phyloP scores from a whole-genome alignment of 805 yeast species.

The Candida glaebosa region DNA sequence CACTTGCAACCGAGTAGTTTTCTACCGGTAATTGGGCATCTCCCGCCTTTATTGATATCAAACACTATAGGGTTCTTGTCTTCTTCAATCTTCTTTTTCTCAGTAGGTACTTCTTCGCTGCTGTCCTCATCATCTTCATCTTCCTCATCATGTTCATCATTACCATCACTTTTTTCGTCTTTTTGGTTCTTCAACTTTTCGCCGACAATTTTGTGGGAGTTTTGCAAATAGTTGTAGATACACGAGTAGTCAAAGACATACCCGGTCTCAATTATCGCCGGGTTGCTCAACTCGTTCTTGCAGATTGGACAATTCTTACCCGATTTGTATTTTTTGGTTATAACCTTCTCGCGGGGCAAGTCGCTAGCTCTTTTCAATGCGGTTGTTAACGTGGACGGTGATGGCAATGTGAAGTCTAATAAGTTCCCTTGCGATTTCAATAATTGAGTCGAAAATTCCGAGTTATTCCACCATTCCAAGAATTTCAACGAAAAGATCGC shows the following conservation, averaged over 20 bases:
- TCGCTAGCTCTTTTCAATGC: slow-evolving; percentile 8
- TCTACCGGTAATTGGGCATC: slow-evolving; percentile 82
- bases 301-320: slow-evolving; percentile 66
- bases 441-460: slow-evolving; percentile 63
- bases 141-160: slow-evolving; percentile 15
- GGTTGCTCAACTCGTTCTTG: slow-evolving; percentile 59
- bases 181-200: slow-evolving; percentile 12
- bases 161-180: slow-evolving; percentile 12
- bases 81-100: slow-evolving; percentile 5
- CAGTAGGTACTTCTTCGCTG: slow-evolving; percentile 11
- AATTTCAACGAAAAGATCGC: slow-evolving; percentile 80
- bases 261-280: slow-evolving; percentile 89
- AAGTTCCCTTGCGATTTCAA: slow-evolving; percentile 45
- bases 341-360: slow-evolving; percentile 11
- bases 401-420: slow-evolving; percentile 48
- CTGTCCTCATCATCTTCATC: slow-evolving; percentile 12
- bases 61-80: slow-evolving; percentile 1
- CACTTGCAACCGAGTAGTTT: slow-evolving; percentile 68
- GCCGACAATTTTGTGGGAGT: slow-evolving; percentile 35
- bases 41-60: slow-evolving; percentile 51
- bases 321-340: slow-evolving; percentile 22
- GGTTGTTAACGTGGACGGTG: slow-evolving; percentile 32
- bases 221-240: slow-evolving; percentile 60
- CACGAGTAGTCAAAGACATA: slow-evolving; percentile 87
- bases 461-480: slow-evolving; percentile 89